phyloP scores from a whole-genome alignment of 2,329 filamentous ascomycete species.

The Canariomyces notabilis region DNA sequence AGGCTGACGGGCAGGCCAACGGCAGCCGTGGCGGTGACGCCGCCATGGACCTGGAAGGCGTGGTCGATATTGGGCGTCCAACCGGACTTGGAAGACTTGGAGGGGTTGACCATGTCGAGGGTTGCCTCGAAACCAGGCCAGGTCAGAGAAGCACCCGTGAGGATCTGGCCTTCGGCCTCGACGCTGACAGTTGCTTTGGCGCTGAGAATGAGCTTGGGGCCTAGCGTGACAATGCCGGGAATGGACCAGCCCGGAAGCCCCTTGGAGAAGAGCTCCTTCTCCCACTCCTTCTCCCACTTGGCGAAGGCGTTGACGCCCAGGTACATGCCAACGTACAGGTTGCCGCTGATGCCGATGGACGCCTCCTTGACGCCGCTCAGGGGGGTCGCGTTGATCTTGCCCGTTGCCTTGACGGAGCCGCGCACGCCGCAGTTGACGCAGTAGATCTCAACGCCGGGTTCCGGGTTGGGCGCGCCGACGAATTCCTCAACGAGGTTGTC shows the following conservation, averaged over 20 bases:
- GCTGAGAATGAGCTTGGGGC: neutral
- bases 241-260: constrained; percentile 7
- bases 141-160: constrained; percentile 6
- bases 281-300: constrained; percentile 7
- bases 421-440: constrained; percentile 8
- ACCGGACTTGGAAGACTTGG: neutral
- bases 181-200: constrained; percentile 1
- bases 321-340: constrained; percentile 4
- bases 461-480: constrained; percentile 3
- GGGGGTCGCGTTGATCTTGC: neutral
- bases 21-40: constrained; percentile 4
- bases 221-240: constrained; percentile 4
- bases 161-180: constrained; percentile 7
- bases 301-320: constrained; percentile 9
- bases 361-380: constrained; percentile 7
- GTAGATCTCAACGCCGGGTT: constrained; percentile 7
- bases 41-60: constrained; percentile 6
- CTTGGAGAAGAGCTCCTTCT: constrained; percentile 5
- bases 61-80: neutral
- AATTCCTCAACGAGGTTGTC: constrained; percentile 3
- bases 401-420: constrained; percentile 6
- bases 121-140: constrained; percentile 4
- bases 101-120: constrained; percentile 1
- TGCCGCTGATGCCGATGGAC: constrained; percentile 1
- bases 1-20: constrained; percentile 6